Evolutionary conservation across 306 rosid genomes (phyloP), one percentile per base, ranked within the genome.

Genomic region (Vigna angularis): DNA sequence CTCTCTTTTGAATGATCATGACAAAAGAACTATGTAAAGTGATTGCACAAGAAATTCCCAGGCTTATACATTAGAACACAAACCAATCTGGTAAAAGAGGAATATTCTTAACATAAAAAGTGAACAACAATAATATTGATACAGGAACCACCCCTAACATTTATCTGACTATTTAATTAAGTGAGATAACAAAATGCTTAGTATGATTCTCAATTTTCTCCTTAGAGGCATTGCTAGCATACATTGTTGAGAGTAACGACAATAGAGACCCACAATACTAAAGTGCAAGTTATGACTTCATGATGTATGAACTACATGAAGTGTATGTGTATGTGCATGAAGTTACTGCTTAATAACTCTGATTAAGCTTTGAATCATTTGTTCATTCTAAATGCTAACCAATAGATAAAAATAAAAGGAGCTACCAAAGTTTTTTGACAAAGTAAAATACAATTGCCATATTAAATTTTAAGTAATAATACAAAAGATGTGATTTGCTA

Each of bases 391-490:
- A 34, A n/a, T 36, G 17, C 8, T n/a, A 64, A 64, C 49, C 28
- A 64, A 64, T 34, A 61, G 16, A 61, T 30, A 63, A 16, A 63
- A 15, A 50, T 44, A 12, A 14, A 6, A 56, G 3, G 52, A 13
- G 22, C 53, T 53, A 20, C 24, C 11, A 40, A 20, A 56, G 9
- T 53, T 22, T 42, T 66, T 42, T 42, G 18, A 20, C 52, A 51
- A 76, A 38, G 10, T 66, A 38, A 49, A 66, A 36, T 76, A 38
- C 42, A 51, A 24, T 34, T 52, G 56, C 15, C n/a, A 65, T 64
- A 22, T 66, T 66, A 16, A 40, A 67, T 76, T 59, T 66, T 4
- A 66, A 42, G 42, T 30, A 76, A 53, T 22, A 42, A 52, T 22
- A 22, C 47, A 76, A 40, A 5, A 9, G 28, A 15, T 22, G 20